Percentiles rank a stretch among this genome's conserved stretches.
phyloP scores from a whole-genome alignment of 192 early-diverging fungal species.

The Entrophospora sp. region DNA sequence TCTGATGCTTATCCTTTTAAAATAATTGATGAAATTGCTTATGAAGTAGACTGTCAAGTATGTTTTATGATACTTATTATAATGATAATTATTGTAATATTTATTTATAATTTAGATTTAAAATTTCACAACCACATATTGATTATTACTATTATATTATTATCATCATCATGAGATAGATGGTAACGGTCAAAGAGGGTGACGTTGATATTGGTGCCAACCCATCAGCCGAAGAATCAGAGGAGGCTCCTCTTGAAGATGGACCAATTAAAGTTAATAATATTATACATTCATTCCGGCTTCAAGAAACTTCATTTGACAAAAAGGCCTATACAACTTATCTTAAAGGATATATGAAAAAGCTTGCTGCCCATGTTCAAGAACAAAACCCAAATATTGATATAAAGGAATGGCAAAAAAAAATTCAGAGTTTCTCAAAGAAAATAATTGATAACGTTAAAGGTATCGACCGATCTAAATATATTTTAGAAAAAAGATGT shows the following conservation, averaged over 20 bases:
- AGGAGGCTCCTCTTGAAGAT: slow-evolving; percentile 60
- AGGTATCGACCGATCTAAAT: slow-evolving; percentile 17
- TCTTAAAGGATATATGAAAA: slow-evolving; percentile 93
- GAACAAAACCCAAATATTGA: slow-evolving; percentile 51
- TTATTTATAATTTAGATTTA: too few species aligned
- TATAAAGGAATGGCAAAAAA: slow-evolving; percentile 53
- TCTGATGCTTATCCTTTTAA: slow-evolving; percentile 77
- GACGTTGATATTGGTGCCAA: slow-evolving; percentile 90
- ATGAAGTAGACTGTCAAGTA: slow-evolving; percentile 75
- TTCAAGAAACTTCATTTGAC: slow-evolving; percentile 67
- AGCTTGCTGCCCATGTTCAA: slow-evolving; percentile 52
- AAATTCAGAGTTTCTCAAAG: slow-evolving; percentile 58
- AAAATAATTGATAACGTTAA: slow-evolving; percentile 73
- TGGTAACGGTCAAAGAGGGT: slow-evolving; percentile 54
- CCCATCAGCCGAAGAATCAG: slow-evolving; percentile 77
- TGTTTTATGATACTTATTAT: background rate
- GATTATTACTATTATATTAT: background rate
- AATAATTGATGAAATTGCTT: slow-evolving; percentile 52
- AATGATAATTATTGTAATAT: too few species aligned
- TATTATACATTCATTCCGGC: slow-evolving; percentile 73
- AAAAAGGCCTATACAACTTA: slow-evolving; percentile 88
- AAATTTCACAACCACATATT: too few species aligned
- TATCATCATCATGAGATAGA: slow-evolving; percentile 25
- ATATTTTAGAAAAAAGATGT: background rate
- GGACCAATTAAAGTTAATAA: slow-evolving; percentile 66